Evolutionary conservation across 257 asterid genomes (phyloP).

Genomic region (Orobanche coerulescens): DNA sequence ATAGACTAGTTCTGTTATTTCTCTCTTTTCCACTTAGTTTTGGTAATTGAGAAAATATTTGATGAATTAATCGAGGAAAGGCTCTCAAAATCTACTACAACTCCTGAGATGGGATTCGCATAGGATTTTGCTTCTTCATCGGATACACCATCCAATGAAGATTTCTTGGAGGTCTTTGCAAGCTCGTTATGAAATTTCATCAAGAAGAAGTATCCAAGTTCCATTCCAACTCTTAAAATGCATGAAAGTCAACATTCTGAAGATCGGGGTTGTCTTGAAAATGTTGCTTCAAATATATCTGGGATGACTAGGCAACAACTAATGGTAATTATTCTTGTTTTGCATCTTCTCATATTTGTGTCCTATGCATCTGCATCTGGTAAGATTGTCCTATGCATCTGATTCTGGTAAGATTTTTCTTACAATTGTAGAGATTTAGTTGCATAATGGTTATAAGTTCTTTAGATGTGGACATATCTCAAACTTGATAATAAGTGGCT

Average conservation of each 20-base stretch:
- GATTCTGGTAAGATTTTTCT: too few relatives aligned
- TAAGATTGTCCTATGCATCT: neutral
- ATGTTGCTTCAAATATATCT: constrained; percentile 35
- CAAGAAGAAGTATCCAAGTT: constrained; percentile 24
- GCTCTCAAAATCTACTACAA: constrained; percentile 37
- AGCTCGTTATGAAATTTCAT: constrained; percentile 37
- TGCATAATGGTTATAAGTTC: neutral
- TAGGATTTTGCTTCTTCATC: neutral
- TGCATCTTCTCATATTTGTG: neutral
- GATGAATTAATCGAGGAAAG: constrained; percentile 29
- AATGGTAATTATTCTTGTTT: constrained; percentile 35
- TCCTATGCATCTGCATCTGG: neutral
- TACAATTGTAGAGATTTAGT: too few relatives aligned
- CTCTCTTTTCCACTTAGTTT: too few relatives aligned
- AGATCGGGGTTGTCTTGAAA: constrained; percentile 26
- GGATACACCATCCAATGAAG: constrained; percentile 36
- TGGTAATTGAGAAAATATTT: too few relatives aligned
- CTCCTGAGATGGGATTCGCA: constrained; percentile 42
- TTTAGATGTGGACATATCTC: neutral
- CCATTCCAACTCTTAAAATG: constrained; percentile 26
- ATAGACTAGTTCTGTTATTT: too few relatives aligned
- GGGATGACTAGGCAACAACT: constrained; percentile 59
- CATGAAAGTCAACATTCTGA: constrained; percentile 29
- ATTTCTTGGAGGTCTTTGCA: constrained; percentile 43
- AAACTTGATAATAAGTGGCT: neutral